phyloP scores from a whole-genome alignment of 2,329 filamentous ascomycete species.

The Neurospora sp. region DNA sequence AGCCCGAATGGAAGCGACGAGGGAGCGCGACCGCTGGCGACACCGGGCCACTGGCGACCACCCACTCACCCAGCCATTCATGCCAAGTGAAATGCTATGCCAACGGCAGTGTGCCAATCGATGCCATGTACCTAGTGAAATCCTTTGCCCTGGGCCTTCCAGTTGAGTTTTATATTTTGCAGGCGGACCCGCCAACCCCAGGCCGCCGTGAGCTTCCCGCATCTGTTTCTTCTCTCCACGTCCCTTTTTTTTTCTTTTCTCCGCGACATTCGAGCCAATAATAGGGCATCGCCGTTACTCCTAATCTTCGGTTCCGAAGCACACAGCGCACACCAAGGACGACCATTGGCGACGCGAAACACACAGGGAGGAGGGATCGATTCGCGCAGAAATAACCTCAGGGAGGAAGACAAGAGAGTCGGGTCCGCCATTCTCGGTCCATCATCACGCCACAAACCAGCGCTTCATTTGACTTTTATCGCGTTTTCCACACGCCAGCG shows the following conservation, averaged over 20 bases:
- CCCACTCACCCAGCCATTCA: not conserved
- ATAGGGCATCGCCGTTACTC: not conserved
- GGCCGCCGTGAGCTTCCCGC: conserved; percentile 5
- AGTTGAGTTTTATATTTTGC: conserved; percentile 22
- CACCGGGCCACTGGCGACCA: not conserved
- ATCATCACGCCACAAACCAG: not conserved
- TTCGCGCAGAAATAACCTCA: not conserved
- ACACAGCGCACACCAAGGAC: not conserved
- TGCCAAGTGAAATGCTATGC: not conserved
- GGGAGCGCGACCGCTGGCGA: not conserved
- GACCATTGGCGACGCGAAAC: not conserved
- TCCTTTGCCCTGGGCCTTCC: not conserved
- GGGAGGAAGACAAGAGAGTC: not conserved
- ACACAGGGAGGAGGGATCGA: not conserved
- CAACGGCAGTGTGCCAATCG: not conserved
- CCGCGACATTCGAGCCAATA: not conserved
- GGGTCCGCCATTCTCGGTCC: not conserved
- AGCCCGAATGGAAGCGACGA: not conserved
- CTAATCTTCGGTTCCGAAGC: not conserved
- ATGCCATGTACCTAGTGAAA: not conserved
- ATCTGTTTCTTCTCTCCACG: conserved; percentile 5
- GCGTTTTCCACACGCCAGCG: not conserved
- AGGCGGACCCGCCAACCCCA: conserved; percentile 11
- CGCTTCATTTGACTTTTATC: not conserved
- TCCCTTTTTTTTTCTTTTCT: not conserved